Evolutionary conservation across 2,329 filamentous ascomycete species (phyloP), one percentile per base, ranked within the genome.

Genomic region (Fusarium proliferatum): DNA sequence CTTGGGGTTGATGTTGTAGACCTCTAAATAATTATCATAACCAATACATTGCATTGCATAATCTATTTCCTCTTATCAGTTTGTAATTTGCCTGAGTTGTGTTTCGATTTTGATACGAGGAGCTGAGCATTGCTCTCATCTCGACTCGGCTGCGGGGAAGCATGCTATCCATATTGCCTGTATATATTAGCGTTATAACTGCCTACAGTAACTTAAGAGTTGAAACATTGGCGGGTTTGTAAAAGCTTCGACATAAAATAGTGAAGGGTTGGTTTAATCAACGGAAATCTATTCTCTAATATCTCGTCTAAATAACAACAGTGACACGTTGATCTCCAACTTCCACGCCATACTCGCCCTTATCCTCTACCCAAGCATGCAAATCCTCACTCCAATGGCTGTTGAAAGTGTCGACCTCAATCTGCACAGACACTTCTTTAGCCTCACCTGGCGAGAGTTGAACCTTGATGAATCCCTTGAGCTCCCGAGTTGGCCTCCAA

Each of bases 391-490:
- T 56, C 52, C 52, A 56, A 19, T 43, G 36, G 4, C 26, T 11
- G 6, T 4, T 19, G 0, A 56, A 56, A 28, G 8, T 43, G 1
- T 43, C 21, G 0, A 33, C 38, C 1, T 43, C 26, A 2, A 56
- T 33, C 71, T 73, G 6, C 81, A 89, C 73, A 89, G 90, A 78
- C 17, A 73, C 26, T 6, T 63, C 36, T 6, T 11, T 38, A 0
- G 33, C 46, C 51, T 74, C 58, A 1, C 52, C 52, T 1, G 61
- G 64, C 3, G 63, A 43, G 0, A 74, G 51, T 2, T 43, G 41
- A 3, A 58, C 43, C 39, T 73, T 74, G 8, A n/a, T 38, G 33
- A 74, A 73, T 0, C 61, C 71, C 10, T 73, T 74, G 1, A 74
- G 28, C 23, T 74, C 71, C 23, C 62, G 63, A 8, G 34, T 9